Percentiles rank a stretch among this genome's conserved stretches.
Evolutionary conservation across 352 stramenopile genomes (phyloP).

Genomic region (Saprolegnia parasitica): DNA sequence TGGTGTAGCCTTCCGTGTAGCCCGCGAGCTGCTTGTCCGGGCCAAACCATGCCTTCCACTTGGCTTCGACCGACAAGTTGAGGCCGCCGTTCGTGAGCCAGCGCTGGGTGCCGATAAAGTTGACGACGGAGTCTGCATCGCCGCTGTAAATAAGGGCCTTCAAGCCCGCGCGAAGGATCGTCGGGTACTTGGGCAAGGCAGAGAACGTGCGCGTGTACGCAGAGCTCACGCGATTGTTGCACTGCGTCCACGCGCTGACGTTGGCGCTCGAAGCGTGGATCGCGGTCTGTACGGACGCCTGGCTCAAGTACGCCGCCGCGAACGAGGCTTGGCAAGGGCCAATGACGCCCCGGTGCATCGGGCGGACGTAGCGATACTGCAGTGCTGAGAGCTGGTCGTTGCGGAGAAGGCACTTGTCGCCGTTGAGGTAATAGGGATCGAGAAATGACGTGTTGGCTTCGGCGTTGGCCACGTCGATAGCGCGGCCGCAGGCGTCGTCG

Average conservation of each 20-base stretch:
- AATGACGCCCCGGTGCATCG: conserved; percentile 45
- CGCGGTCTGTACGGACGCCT: conserved; percentile 54
- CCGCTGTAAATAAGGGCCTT: conserved; percentile 61
- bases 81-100: conserved; percentile 63
- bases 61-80: conserved; percentile 39
- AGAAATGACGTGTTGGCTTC: no score
- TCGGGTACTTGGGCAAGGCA: conserved; percentile 36
- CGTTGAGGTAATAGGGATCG: conserved; percentile 70
- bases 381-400: conserved; percentile 47
- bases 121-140: conserved; percentile 43
- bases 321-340: conserved; percentile 44
- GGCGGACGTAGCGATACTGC: conserved; percentile 40
- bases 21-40: conserved; percentile 63
- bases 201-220: conserved; percentile 44
- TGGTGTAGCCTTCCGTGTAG: conserved; percentile 76
- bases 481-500: not conserved
- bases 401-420: conserved; percentile 41
- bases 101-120: conserved; percentile 51
- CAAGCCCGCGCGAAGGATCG: conserved; percentile 33
- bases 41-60: conserved; percentile 43
- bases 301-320: conserved; percentile 67
- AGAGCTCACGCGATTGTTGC: conserved; percentile 44
- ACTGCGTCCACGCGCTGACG: conserved; percentile 31
- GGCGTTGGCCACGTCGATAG: conserved; percentile 30
- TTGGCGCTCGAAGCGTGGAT: conserved; percentile 65